Evolutionary conservation across 2,329 filamentous ascomycete genomes (phyloP).

Genomic region (Microascus cirrosus): DNA sequence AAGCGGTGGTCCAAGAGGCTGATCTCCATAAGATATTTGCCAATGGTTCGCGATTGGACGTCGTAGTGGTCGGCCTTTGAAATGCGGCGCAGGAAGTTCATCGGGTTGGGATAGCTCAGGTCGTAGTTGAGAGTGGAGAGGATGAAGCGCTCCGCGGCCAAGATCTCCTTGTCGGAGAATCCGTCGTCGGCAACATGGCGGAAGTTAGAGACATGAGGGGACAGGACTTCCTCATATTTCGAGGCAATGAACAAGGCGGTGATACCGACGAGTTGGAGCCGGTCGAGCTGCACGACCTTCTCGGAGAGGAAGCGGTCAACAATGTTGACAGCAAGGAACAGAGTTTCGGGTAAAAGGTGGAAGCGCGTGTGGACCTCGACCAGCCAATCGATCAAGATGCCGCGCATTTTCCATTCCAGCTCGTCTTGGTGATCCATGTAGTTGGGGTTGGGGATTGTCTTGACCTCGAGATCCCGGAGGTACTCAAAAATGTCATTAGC

Average conservation of each 20-base stretch:
- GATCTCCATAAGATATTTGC: slow-evolving; percentile 97
- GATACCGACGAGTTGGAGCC: slow-evolving; percentile 90
- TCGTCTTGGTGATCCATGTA: slow-evolving; percentile 96
- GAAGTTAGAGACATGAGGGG: slow-evolving; percentile 94
- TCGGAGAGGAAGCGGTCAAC: slow-evolving; percentile 94
- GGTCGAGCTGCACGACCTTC: slow-evolving; percentile 92
- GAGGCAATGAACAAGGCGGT: slow-evolving; percentile 99
- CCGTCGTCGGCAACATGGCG: slow-evolving; percentile 93
- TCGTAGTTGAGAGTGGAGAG: slow-evolving; percentile 89
- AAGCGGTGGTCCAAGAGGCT: slow-evolving; percentile 91
- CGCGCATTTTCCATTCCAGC: slow-evolving; percentile 96
- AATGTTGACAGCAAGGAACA: slow-evolving; percentile 95
- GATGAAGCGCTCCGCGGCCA: slow-evolving; percentile 93
- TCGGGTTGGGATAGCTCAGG: slow-evolving; percentile 96
- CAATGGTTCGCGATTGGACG: slow-evolving; percentile 91
- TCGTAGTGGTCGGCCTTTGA: slow-evolving; percentile 99
- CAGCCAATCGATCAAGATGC: slow-evolving; percentile 94
- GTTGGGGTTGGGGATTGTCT: slow-evolving; percentile 72
- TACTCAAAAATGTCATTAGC: slow-evolving; percentile 97
- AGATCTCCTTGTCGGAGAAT: slow-evolving; percentile 88
- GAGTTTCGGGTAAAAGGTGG: slow-evolving; percentile 86
- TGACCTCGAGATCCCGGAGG: slow-evolving; percentile 70
- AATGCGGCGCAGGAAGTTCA: slow-evolving; percentile 98
- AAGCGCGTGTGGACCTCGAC: slow-evolving; percentile 97
- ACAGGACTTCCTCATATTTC: slow-evolving; percentile 97